Evolutionary conservation across 352 stramenopile species (phyloP).

Genomic region (Globisporangium heterothallicum): DNA sequence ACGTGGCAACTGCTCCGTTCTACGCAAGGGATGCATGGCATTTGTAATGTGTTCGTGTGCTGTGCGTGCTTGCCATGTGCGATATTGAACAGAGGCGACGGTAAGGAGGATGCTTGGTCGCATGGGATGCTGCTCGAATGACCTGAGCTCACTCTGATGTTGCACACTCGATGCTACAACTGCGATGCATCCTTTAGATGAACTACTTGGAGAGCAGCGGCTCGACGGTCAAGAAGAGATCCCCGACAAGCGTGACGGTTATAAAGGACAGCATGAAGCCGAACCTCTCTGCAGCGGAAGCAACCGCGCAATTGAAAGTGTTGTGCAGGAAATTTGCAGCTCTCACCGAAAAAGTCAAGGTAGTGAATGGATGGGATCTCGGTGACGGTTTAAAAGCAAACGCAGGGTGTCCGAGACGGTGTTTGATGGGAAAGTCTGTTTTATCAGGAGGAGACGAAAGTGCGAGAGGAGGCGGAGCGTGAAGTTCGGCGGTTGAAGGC

Average conservation of each 20-base stretch:
- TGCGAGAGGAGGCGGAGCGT: constrained; percentile 66
- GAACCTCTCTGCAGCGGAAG: constrained; percentile 60
- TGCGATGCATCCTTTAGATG: background rate
- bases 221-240: constrained; percentile 29
- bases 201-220: constrained; percentile 21
- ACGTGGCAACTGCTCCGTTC: too few relatives aligned
- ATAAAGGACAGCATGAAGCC: constrained; percentile 46
- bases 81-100: background rate
- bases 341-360: constrained; percentile 82
- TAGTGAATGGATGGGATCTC: too few relatives aligned
- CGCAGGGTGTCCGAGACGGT: too few relatives aligned
- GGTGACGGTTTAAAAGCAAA: too few relatives aligned
- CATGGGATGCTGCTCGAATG: too few relatives aligned
- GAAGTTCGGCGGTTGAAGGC: constrained; percentile 63
- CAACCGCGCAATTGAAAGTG: constrained; percentile 71
- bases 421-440: too few relatives aligned
- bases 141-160: too few relatives aligned
- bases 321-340: constrained; percentile 82
- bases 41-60: background rate
- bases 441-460: constrained; percentile 73
- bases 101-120: too few relatives aligned
- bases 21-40: too few relatives aligned
- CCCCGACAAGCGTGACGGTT: constrained; percentile 32
- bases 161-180: background rate
- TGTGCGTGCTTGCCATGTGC: background rate